A percentile compares a stretch with the other conserved stretches of the same genome.
Conservation (phyloP, 2,329 filamentous ascomycete genomes). For the Clonostachys sp. region DNA sequence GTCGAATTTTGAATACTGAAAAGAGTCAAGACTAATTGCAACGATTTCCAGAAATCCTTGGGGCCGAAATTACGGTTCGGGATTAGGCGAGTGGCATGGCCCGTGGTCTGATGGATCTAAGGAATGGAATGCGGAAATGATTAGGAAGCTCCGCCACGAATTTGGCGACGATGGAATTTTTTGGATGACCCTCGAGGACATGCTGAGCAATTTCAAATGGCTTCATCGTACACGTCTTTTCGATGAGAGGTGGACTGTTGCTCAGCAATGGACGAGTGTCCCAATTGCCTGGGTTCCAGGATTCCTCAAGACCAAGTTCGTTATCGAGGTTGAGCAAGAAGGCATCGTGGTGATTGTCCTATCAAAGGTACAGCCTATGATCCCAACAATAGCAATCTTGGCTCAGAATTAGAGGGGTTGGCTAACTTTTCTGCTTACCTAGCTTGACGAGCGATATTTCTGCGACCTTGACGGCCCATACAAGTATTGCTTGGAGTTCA, state of each 20-base stretch:
- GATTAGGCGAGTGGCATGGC: constrained; percentile 60
- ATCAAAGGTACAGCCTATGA: constrained; percentile 19
- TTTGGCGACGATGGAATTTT: constrained; percentile 63
- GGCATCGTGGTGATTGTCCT: constrained; percentile 37
- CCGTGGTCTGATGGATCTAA: constrained; percentile 70
- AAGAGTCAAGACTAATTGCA: neutral
- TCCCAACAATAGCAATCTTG: neutral
- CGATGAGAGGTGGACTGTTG: constrained; percentile 37
- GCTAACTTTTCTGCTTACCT: no score
- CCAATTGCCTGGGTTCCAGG: constrained; percentile 37
- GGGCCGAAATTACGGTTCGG: constrained; percentile 47
- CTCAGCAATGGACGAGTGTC: constrained; percentile 36
- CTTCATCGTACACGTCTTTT: constrained; percentile 42
- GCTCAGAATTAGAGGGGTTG: no score
- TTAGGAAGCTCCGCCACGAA: constrained; percentile 58
- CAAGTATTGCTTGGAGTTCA: no score
- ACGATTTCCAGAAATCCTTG: constrained; percentile 57
- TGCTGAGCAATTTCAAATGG: constrained; percentile 37
- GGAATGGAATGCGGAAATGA: constrained; percentile 71
- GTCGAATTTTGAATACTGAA: no score
- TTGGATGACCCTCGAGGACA: constrained; percentile 39
- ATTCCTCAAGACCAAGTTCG: constrained; percentile 37
- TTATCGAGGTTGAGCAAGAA: constrained; percentile 31
- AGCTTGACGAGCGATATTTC: no score
- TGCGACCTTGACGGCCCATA: no score